Base-by-base conservation (phyloP, 2,329 filamentous ascomycete genomes). In the Huntiella abstrusa region DNA sequence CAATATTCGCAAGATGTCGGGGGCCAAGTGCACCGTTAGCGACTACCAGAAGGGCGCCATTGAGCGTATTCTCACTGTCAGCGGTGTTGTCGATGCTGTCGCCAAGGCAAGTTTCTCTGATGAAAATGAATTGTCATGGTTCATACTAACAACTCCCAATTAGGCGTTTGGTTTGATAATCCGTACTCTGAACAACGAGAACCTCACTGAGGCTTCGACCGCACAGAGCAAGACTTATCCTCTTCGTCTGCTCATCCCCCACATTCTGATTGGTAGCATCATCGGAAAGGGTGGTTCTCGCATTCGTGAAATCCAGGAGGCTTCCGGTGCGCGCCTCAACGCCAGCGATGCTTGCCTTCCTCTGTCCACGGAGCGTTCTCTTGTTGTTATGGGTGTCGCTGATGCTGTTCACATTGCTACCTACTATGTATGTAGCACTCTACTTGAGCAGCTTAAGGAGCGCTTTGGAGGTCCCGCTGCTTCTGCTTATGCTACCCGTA, bases 331-430 rank as follows among this genome's bases (percentile, higher is more conserved):
- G 46, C 82, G 92, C 52, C 74, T 98, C 40, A 98, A 98, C 62
- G 91, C 91, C 19, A 98, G 91, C 5, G 91, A 96, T 61, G 81
- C 86, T 4, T 93, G 87, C 59, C 73, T 98, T 47, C 91, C 91
- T 42, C 73, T 95, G 51, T 98, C 91, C 13, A 93, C 86, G 50
- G 91, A 98, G 66, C 83, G 91, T 41, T 96, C 91, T n/a, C 75
- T 98, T 42, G 88, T 98, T 44, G 87, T 98, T 28, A 85, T 96
- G 64, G 91, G 91, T 60, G 91, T 98, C 49, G 91, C 91, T 46
- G 91, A 98, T 66, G 88, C 91, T 49, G 88, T 98, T 42, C 91
- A 98, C 65, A 98, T 98, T 62, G 91, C 91, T 42, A 94, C 91
- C 34, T 98, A 96, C 68, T 98, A 98, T 58, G 87, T 98, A 52